Conservation (phyloP, 148 eudicot genomes). For the Linanthus parryae region DNA sequence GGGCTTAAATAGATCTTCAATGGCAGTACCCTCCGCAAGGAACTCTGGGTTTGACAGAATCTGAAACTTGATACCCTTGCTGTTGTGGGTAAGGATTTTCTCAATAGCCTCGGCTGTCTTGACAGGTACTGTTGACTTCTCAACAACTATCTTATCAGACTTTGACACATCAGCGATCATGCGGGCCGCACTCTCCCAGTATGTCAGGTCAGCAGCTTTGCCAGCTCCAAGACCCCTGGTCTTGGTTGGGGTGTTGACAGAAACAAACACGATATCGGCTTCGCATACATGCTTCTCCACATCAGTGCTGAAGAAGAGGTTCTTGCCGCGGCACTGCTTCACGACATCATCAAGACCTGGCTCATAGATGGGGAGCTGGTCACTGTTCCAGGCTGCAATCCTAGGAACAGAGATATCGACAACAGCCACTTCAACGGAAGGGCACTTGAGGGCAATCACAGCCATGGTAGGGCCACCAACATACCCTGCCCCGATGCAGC, state of each 20-base stretch:
- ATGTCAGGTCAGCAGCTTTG: slow-evolving; percentile 53
- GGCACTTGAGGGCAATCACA: slow-evolving; percentile 73
- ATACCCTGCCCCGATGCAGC: slow-evolving; percentile 87
- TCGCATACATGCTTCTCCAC: slow-evolving; percentile 69
- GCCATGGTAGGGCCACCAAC: slow-evolving; percentile 90
- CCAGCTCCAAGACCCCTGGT: slow-evolving; percentile 60
- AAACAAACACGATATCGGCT: slow-evolving; percentile 72
- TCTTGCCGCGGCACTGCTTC: slow-evolving; percentile 69
- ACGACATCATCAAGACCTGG: slow-evolving; percentile 64
- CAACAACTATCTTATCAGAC: slow-evolving; percentile 72
- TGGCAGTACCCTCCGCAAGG: slow-evolving; percentile 86
- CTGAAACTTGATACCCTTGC: slow-evolving; percentile 53
- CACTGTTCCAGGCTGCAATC: slow-evolving; percentile 61
- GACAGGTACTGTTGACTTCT: slow-evolving; percentile 78
- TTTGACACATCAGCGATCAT: slow-evolving; percentile 84
- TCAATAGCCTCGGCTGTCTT: slow-evolving; percentile 85
- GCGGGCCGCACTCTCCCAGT: slow-evolving; percentile 85
- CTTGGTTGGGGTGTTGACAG: slow-evolving; percentile 58
- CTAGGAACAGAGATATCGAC: slow-evolving; percentile 71
- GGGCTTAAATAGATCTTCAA: slow-evolving; percentile 62
- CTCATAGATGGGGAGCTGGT: slow-evolving; percentile 54
- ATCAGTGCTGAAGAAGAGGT: slow-evolving; percentile 75
- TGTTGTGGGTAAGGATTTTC: slow-evolving; percentile 66
- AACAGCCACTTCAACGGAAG: slow-evolving; percentile 55
- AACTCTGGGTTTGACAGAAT: slow-evolving; percentile 77